Evolutionary conservation across 345 rosid genomes (phyloP).

Genomic region (Lepidium aucheri): DNA sequence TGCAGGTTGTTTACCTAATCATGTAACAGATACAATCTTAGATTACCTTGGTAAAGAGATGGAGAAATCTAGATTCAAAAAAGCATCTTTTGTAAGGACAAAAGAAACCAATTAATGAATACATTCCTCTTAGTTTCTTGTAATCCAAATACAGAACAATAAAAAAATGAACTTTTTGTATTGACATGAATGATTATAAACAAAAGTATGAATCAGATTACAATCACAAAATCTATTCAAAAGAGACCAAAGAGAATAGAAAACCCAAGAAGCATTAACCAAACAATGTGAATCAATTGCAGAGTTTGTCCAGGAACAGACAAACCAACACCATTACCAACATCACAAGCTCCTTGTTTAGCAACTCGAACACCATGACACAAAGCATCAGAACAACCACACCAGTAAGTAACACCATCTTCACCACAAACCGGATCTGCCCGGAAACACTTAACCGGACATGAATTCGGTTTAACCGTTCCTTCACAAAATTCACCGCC

Average conservation of each 20-base stretch:
- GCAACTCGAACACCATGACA: conserved; percentile 60
- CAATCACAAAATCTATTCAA: conserved; percentile 21
- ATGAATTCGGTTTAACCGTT: conserved; percentile 34
- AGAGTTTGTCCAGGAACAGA: conserved; percentile 85
- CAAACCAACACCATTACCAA: conserved; percentile 59
- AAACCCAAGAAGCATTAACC: conserved; percentile 82
- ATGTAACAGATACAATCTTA: conserved; percentile 73
- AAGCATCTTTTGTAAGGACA: conserved; percentile 50
- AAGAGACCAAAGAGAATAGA: conserved; percentile 77
- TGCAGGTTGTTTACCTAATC: conserved; percentile 68
- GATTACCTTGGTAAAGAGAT: conserved; percentile 77
- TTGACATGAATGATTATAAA: conserved; percentile 1
- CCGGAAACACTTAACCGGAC: conserved; percentile 81
- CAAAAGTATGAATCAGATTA: not conserved
- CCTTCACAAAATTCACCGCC: conserved; percentile 18
- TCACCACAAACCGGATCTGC: conserved; percentile 87
- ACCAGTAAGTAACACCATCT: conserved; percentile 91
- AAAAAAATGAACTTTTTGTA: not conserved
- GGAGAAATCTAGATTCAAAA: conserved; percentile 52
- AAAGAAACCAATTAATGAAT: conserved; percentile 12
- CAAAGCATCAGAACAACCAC: conserved; percentile 79
- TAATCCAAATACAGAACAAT: not conserved
- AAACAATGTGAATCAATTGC: conserved; percentile 79
- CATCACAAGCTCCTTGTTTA: conserved; percentile 67
- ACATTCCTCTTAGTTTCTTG: not conserved